Percentiles rank a stretch among this genome's conserved stretches.
phyloP scores from a whole-genome alignment of 2,329 filamentous ascomycete species.

The Periconia sp. region DNA sequence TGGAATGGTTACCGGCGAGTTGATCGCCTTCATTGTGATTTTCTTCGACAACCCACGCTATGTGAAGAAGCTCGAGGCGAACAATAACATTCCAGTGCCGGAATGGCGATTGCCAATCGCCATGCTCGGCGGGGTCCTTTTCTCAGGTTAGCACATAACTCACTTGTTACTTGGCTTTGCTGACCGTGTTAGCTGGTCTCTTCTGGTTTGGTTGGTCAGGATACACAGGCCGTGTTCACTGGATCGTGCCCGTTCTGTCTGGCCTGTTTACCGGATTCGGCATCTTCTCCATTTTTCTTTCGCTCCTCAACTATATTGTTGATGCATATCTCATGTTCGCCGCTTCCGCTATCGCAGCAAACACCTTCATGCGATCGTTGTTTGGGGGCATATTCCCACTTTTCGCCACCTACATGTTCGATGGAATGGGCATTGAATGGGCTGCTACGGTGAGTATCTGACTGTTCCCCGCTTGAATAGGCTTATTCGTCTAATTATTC shows the following conservation, averaged over 20 bases:
- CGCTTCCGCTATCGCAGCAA: slow-evolving; percentile 61
- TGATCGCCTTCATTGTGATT: slow-evolving; percentile 71
- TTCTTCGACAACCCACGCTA: slow-evolving; percentile 70
- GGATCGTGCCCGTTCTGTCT: slow-evolving; percentile 48
- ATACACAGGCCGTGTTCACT: slow-evolving; percentile 49
- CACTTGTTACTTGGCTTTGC: too few relatives aligned
- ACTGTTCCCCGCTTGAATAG: background rate
- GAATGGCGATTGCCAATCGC: slow-evolving; percentile 64
- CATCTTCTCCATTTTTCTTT: slow-evolving; percentile 64
- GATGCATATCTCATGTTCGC: slow-evolving; percentile 65
- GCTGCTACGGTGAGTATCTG: slow-evolving; percentile 39
- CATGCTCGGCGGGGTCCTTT: slow-evolving; percentile 59
- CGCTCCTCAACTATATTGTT: slow-evolving; percentile 64
- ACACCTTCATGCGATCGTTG: slow-evolving; percentile 60
- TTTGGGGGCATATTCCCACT: slow-evolving; percentile 60
- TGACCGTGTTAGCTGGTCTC: slow-evolving; percentile 25
- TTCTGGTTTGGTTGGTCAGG: slow-evolving; percentile 51
- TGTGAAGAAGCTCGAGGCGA: slow-evolving; percentile 53
- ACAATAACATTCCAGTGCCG: slow-evolving; percentile 59
- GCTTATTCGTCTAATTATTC: background rate
- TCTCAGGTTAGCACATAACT: slow-evolving; percentile 28
- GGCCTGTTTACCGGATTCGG: slow-evolving; percentile 64
- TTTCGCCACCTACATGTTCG: slow-evolving; percentile 63
- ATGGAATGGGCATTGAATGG: slow-evolving; percentile 59
- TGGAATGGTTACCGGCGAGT: slow-evolving; percentile 77